Evolutionary conservation across 805 yeast species (phyloP).

Genomic region (Suhomyces prunicola): DNA sequence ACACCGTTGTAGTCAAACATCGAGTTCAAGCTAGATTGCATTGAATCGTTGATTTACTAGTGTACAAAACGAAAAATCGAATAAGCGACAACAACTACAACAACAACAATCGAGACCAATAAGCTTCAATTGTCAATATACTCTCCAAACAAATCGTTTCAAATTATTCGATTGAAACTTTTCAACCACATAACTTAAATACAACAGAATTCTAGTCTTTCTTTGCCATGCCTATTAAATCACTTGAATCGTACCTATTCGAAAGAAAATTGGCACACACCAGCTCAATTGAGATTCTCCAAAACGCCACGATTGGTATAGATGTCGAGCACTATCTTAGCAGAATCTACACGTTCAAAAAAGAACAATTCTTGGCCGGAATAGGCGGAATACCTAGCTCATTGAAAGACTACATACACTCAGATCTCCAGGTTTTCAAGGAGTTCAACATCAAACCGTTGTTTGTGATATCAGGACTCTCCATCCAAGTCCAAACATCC

Average conservation of each 20-base stretch:
- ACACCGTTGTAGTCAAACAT: not conserved
- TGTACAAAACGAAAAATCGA: too few relatives aligned
- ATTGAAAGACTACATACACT: constrained; percentile 50
- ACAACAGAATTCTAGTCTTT: not conserved
- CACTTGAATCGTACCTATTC: constrained; percentile 65
- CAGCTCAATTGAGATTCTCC: constrained; percentile 60
- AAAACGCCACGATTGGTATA: constrained; percentile 71
- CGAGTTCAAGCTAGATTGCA: not conserved
- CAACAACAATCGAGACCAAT: too few relatives aligned
- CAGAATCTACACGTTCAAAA: constrained; percentile 56
- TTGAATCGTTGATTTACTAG: too few relatives aligned
- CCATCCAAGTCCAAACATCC: constrained; percentile 36
- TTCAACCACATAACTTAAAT: too few relatives aligned
- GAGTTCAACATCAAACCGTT: constrained; percentile 70
- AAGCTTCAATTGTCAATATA: too few relatives aligned
- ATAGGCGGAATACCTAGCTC: constrained; percentile 79
- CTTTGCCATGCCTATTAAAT: constrained; percentile 40
- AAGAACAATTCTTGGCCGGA: constrained; percentile 70
- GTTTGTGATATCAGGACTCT: constrained; percentile 73
- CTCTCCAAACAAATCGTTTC: too few relatives aligned
- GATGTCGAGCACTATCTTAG: constrained; percentile 79
- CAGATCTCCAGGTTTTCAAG: constrained; percentile 60
- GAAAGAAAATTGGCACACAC: constrained; percentile 63
- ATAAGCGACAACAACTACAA: too few relatives aligned
- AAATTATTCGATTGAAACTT: too few relatives aligned